Percentiles rank a stretch among this genome's conserved stretches.
These are phyloP conservation scores for Eucalyptus tenuipes DNA, from an alignment of 345 rosid species.

Conservation along the genomic window DNA sequence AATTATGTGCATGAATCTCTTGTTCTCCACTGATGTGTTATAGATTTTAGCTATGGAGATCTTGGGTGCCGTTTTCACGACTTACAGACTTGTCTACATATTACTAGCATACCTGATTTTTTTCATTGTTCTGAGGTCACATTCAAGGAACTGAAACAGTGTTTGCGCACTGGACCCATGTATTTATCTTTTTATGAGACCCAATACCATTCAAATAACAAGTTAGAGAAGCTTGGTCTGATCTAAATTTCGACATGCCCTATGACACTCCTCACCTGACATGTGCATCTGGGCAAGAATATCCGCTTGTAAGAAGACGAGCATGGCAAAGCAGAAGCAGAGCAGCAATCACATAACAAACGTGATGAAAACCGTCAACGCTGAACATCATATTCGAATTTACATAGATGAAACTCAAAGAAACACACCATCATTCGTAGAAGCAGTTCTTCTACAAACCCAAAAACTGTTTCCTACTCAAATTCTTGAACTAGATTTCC, in stretches of 20 bases:
- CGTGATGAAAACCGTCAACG: background rate
- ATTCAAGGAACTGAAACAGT: background rate
- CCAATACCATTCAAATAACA: background rate
- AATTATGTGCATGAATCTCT: background rate
- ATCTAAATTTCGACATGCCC: background rate
- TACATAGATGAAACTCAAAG: background rate
- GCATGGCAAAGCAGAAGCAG: background rate
- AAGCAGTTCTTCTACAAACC: background rate
- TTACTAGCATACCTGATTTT: background rate
- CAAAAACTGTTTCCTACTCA: background rate
- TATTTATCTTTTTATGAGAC: background rate
- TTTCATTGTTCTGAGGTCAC: background rate
- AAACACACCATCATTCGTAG: background rate
- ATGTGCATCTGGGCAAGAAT: background rate
- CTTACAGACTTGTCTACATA: background rate
- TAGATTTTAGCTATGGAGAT: background rate
- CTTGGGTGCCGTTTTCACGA: background rate
- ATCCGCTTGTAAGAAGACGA: background rate
- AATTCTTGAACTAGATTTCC: background rate
- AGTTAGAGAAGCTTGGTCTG: background rate
- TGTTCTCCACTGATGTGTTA: background rate
- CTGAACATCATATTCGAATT: background rate
- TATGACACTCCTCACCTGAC: background rate
- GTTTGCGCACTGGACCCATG: background rate
- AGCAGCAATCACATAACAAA: background rate